Percentiles rank a stretch among this genome's conserved stretches.
Conservation (phyloP, 768 basidiomycete species). For the Sarcodon sp. region DNA sequence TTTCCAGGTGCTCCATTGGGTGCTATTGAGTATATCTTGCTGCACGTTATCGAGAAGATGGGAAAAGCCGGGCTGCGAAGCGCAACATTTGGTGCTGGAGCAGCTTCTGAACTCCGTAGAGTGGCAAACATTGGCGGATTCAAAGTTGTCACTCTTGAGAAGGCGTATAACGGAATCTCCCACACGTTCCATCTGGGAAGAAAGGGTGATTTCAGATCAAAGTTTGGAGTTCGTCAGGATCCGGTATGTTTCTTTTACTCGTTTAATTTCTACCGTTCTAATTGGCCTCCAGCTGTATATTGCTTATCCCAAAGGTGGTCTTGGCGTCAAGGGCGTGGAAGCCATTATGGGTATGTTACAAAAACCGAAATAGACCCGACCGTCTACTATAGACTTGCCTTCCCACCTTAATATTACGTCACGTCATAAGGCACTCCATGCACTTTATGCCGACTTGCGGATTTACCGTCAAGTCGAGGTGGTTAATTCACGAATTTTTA, state of each 20-base stretch:
- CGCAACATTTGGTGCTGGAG: constrained; percentile 28
- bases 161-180: constrained; percentile 24
- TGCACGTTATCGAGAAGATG: constrained; percentile 23
- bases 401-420: no score
- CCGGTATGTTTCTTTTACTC: constrained; percentile 11
- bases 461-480: no score
- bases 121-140: constrained; percentile 20
- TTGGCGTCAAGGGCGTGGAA: constrained; percentile 20
- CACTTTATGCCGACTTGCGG: no score
- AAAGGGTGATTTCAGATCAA: constrained; percentile 26
- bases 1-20: constrained; percentile 29
- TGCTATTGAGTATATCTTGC: constrained; percentile 24
- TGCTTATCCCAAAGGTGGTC: constrained; percentile 18
- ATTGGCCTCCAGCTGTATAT: constrained; percentile 14
- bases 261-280: not conserved
- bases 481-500: no score
- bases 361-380: constrained; percentile 14
- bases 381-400: no score
- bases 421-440: no score
- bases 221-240: constrained; percentile 20
- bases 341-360: constrained; percentile 20
- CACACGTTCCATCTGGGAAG: constrained; percentile 18
- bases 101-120: constrained; percentile 16
- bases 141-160: constrained; percentile 21
- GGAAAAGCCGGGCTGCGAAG: constrained; percentile 21